These are phyloP conservation scores for Grosmannia penicillata DNA, from an alignment of 2,329 filamentous ascomycete genomes.

Conservation along the genomic window DNA sequence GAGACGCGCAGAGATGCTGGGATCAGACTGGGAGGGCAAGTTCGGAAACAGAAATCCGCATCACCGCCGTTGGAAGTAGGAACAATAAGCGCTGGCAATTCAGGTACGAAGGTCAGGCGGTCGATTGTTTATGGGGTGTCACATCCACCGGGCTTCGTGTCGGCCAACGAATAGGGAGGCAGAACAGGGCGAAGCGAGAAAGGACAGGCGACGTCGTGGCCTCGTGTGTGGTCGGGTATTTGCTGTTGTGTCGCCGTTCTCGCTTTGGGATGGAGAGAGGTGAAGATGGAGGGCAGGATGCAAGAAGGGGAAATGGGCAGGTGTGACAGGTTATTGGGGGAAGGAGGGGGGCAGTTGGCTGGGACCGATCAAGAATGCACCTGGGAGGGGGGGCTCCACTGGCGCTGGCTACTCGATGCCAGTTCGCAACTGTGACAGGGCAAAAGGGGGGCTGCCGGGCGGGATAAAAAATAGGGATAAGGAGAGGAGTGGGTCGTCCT, in stretches of 20 bases:
- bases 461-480: not conserved
- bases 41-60: not conserved
- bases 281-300: too few relatives aligned
- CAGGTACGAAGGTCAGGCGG: not conserved
- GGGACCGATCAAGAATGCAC: slow-evolving; percentile 1
- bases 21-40: not conserved
- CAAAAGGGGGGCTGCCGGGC: slow-evolving; percentile 1
- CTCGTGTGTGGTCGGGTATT: not conserved
- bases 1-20: too few relatives aligned
- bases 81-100: slow-evolving; percentile 1
- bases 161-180: not conserved
- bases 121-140: not conserved
- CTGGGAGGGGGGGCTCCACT: not conserved
- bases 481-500: not conserved
- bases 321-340: slow-evolving; percentile 2
- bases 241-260: slow-evolving; percentile 2
- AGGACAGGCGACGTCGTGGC: not conserved
- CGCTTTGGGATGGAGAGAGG: slow-evolving; percentile 3
- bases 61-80: not conserved
- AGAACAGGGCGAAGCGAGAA: not conserved
- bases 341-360: slow-evolving; percentile 4
- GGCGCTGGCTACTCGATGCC: slow-evolving; percentile 4
- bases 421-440: not conserved
- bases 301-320: slow-evolving; percentile 1
- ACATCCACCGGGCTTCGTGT: not conserved